Conservation (phyloP, 805 yeast species). For the Candida endomychidarum region DNA sequence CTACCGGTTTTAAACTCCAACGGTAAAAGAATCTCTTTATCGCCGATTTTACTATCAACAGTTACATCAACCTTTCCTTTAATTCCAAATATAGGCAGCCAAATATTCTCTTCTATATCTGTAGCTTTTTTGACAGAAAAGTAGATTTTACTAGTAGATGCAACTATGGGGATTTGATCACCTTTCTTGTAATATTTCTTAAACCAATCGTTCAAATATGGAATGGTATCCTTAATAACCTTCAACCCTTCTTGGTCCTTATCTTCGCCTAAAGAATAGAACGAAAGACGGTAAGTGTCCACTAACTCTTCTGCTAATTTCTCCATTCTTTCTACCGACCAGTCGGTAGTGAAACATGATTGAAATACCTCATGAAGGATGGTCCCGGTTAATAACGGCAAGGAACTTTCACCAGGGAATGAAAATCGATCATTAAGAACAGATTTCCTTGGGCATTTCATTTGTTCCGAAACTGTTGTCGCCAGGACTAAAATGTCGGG, state of each 20-base stretch:
- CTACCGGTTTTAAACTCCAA: conserved; percentile 89
- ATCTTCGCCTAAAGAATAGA: conserved; percentile 48
- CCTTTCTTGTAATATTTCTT: conserved; percentile 36
- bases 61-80: conserved; percentile 91
- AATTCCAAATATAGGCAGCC: conserved; percentile 89
- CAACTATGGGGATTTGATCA: conserved; percentile 1
- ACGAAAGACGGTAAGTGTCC: conserved; percentile 47
- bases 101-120: conserved; percentile 86
- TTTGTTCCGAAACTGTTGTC: conserved; percentile 74
- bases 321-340: conserved; percentile 39
- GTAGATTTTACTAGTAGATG: conserved; percentile 20
- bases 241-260: conserved; percentile 20
- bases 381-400: conserved; percentile 76
- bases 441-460: conserved; percentile 71
- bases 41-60: conserved; percentile 51
- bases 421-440: conserved; percentile 56
- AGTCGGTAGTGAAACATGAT: conserved; percentile 44
- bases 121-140: conserved; percentile 63
- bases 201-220: conserved; percentile 56
- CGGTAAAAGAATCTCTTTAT: conserved; percentile 56
- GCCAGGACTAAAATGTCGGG: conserved; percentile 85
- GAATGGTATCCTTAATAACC: conserved; percentile 45
- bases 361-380: conserved; percentile 80
- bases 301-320: conserved; percentile 38
- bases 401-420: conserved; percentile 61